Evolutionary conservation across 140 eudicot species (phyloP).

Genomic region (Bidens hawaiensis): DNA sequence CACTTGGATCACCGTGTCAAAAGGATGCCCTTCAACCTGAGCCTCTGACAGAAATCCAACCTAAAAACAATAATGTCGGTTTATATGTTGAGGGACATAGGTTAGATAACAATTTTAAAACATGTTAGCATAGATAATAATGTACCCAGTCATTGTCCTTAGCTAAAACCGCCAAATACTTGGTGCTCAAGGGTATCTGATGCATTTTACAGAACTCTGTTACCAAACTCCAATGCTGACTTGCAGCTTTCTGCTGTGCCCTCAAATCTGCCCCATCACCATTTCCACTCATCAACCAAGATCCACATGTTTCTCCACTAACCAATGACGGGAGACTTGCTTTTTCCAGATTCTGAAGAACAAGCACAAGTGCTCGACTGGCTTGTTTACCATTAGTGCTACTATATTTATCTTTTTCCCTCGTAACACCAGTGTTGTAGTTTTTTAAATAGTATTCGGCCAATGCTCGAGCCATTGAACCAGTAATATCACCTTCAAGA

Average conservation of each 20-base stretch:
- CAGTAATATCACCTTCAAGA: conserved; percentile 66
- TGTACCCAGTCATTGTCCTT: conserved; percentile 93
- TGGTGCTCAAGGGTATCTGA: conserved; percentile 74
- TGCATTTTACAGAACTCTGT: conserved; percentile 85
- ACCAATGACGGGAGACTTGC: conserved; percentile 63
- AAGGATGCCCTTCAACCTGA: conserved; percentile 82
- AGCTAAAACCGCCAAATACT: conserved; percentile 72
- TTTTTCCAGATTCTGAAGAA: conserved; percentile 86
- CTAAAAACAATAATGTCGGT: conserved; percentile 31
- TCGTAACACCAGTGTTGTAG: conserved; percentile 36
- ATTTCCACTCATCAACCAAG: conserved; percentile 76
- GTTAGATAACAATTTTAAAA: conserved; percentile 2
- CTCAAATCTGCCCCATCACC: conserved; percentile 87
- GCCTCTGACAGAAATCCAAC: conserved; percentile 94
- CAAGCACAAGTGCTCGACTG: conserved; percentile 70
- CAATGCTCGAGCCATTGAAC: conserved; percentile 82
- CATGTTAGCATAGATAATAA: conserved; percentile 6
- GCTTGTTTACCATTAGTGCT: conserved; percentile 30
- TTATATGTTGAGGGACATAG: background rate
- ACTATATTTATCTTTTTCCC: conserved; percentile 33
- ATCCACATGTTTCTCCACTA: conserved; percentile 75
- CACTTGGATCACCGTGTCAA: conserved; percentile 69
- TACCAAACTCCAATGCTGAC: conserved; percentile 92
- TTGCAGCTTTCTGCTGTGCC: conserved; percentile 83
- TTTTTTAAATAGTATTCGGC: conserved; percentile 75